Conservation (phyloP, 2,329 filamentous ascomycete genomes). For the Mycocentrospora acerina region DNA sequence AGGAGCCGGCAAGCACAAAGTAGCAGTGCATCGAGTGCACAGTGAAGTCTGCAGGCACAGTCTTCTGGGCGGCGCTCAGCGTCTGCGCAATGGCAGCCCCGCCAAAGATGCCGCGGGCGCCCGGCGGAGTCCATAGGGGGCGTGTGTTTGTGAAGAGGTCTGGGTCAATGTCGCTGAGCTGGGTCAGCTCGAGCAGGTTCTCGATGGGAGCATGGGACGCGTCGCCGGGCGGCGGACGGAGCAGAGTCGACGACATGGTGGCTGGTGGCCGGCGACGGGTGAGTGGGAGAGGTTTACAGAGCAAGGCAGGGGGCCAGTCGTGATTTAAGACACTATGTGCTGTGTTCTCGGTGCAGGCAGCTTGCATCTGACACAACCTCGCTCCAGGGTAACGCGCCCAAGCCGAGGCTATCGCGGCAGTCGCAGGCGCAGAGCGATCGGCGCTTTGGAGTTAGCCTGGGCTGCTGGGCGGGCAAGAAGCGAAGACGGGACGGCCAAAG, state of each 20-base stretch:
- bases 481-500: too few species aligned
- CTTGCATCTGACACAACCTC: too few species aligned
- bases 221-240: conserved; percentile 74
- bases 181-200: conserved; percentile 83
- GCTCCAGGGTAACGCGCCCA: too few species aligned
- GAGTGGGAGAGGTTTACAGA: too few species aligned
- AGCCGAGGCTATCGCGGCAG: too few species aligned
- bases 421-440: too few species aligned
- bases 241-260: conserved; percentile 57
- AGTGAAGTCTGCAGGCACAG: conserved; percentile 76
- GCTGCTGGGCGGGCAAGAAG: too few species aligned
- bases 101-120: conserved; percentile 90
- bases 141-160: conserved; percentile 95
- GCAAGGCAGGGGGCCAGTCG: too few species aligned
- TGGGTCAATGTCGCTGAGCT: conserved; percentile 72
- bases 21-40: conserved; percentile 99
- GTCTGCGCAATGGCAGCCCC: conserved; percentile 91
- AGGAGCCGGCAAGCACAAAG: conserved; percentile 88
- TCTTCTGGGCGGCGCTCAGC: conserved; percentile 83
- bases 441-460: too few species aligned
- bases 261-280: not conserved
- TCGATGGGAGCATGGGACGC: conserved; percentile 77
- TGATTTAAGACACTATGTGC: too few species aligned
- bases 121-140: conserved; percentile 86
- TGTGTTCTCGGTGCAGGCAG: too few species aligned